Percentiles rank a stretch among this genome's conserved stretches.
Evolutionary conservation across 805 yeast genomes (phyloP).

Genomic region (Wickerhamiella vanderwaltii): DNA sequence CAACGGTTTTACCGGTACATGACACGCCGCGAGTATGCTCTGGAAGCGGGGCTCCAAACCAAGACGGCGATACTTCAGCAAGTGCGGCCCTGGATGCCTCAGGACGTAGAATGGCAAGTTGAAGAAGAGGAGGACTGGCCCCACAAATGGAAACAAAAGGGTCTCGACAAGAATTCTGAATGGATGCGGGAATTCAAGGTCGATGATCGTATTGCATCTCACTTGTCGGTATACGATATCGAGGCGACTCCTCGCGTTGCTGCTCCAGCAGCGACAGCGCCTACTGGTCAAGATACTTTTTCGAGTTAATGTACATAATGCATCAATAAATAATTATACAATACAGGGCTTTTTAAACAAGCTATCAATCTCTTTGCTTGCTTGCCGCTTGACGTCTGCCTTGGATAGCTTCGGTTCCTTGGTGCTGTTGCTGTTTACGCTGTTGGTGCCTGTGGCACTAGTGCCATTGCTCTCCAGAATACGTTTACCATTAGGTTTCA

Average conservation of each 20-base stretch:
- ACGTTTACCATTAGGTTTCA: too few species aligned
- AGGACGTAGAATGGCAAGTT: constrained; percentile 34
- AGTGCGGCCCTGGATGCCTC: constrained; percentile 40
- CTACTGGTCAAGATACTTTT: not conserved
- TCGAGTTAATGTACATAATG: constrained; percentile 2
- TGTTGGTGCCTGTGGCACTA: too few species aligned
- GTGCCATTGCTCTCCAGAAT: too few species aligned
- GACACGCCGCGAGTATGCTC: constrained; percentile 58
- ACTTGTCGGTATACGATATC: constrained; percentile 30
- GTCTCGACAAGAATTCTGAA: constrained; percentile 64
- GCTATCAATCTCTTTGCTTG: constrained; percentile 7
- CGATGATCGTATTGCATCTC: constrained; percentile 52
- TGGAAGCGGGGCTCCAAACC: constrained; percentile 45
- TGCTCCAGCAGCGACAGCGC: not conserved
- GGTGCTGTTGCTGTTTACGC: too few species aligned
- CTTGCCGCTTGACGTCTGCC: constrained; percentile 4
- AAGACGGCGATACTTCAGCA: constrained; percentile 43
- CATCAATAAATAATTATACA: constrained; percentile 64
- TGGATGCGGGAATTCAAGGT: constrained; percentile 69
- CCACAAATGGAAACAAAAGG: constrained; percentile 60
- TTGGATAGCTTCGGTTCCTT: not conserved
- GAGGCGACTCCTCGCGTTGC: constrained; percentile 1
- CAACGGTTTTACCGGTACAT: constrained; percentile 67
- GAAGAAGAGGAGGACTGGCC: constrained; percentile 87
- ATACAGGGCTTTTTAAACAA: constrained; percentile 37